Evolutionary conservation across 106 monocot genomes (phyloP).

Genomic region (Chionographis japonica): DNA sequence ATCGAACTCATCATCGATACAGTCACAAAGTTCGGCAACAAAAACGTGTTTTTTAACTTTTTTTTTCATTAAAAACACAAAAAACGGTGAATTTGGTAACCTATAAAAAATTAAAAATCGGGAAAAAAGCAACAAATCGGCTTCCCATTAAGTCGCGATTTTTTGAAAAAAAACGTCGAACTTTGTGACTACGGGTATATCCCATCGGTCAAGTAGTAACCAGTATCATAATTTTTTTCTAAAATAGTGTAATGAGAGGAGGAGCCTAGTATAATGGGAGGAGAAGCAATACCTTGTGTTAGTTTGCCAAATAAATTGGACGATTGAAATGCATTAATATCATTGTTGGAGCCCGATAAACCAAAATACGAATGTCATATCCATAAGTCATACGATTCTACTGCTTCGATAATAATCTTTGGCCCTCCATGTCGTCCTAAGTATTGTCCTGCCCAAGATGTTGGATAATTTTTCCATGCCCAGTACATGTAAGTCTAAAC

Average conservation of each 20-base stretch:
- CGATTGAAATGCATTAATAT: neutral
- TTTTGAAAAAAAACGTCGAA: too few relatives aligned
- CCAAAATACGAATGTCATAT: neutral
- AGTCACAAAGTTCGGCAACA: too few relatives aligned
- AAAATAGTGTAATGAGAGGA: neutral
- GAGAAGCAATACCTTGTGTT: neutral
- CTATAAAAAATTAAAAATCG: too few relatives aligned
- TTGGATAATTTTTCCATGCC: constrained; percentile 3
- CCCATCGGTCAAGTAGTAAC: neutral
- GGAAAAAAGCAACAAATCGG: too few relatives aligned
- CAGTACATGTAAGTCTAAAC: neutral
- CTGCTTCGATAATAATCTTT: neutral
- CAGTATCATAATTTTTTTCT: neutral
- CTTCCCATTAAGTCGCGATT: too few relatives aligned
- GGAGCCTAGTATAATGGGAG: too few relatives aligned
- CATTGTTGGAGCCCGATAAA: neutral
- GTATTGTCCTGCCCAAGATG: neutral
- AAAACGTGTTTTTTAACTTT: too few relatives aligned
- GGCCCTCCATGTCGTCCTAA: neutral
- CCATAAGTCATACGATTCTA: neutral
- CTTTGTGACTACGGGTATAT: too few relatives aligned
- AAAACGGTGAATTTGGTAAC: too few relatives aligned
- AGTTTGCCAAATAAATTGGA: neutral
- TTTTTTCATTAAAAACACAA: too few relatives aligned
- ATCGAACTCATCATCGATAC: too few relatives aligned